Evolutionary conservation across 495 filamentous ascomycete genomes (phyloP).

Genomic region (Talaromyces liani): DNA sequence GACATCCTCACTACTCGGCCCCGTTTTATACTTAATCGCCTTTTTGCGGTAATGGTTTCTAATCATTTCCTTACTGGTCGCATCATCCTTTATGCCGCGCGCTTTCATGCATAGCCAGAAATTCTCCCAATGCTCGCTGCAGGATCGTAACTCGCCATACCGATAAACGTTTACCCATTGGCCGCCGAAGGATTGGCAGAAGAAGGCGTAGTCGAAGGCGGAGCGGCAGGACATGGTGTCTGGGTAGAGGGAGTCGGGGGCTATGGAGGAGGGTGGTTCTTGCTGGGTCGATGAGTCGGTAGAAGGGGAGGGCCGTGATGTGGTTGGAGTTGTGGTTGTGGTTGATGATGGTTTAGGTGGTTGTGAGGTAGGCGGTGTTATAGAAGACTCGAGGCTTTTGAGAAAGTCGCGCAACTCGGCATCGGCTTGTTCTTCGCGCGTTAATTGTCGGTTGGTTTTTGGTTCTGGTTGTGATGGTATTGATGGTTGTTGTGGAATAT

Average conservation of each 20-base stretch:
- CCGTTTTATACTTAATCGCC: slow-evolving; percentile 63
- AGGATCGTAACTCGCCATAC: slow-evolving; percentile 63
- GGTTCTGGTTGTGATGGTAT: slow-evolving; percentile 10
- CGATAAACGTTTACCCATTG: slow-evolving; percentile 87
- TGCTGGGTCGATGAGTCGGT: not conserved
- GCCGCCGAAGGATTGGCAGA: slow-evolving; percentile 88
- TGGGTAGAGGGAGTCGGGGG: slow-evolving; percentile 60
- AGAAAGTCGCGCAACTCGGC: slow-evolving; percentile 55
- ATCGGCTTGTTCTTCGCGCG: slow-evolving; percentile 53
- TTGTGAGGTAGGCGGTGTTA: slow-evolving; percentile 13
- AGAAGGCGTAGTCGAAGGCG: slow-evolving; percentile 89
- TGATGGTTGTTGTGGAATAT: slow-evolving; percentile 10
- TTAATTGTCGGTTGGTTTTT: slow-evolving; percentile 30
- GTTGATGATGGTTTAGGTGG: slow-evolving; percentile 14
- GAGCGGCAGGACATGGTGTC: slow-evolving; percentile 79
- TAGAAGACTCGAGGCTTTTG: slow-evolving; percentile 30
- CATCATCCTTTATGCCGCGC: slow-evolving; percentile 32
- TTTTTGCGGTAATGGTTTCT: slow-evolving; percentile 65
- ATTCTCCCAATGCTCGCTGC: slow-evolving; percentile 74
- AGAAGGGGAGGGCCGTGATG: slow-evolving; percentile 9
- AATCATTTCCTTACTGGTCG: slow-evolving; percentile 50
- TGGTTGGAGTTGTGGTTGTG: slow-evolving; percentile 13
- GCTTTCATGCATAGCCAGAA: slow-evolving; percentile 96
- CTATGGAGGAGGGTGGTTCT: slow-evolving; percentile 25
- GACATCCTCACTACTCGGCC: slow-evolving; percentile 83